phyloP scores from a whole-genome alignment of 176 grass and related monocot species.

The Rhipidocladum racemiflorum region DNA sequence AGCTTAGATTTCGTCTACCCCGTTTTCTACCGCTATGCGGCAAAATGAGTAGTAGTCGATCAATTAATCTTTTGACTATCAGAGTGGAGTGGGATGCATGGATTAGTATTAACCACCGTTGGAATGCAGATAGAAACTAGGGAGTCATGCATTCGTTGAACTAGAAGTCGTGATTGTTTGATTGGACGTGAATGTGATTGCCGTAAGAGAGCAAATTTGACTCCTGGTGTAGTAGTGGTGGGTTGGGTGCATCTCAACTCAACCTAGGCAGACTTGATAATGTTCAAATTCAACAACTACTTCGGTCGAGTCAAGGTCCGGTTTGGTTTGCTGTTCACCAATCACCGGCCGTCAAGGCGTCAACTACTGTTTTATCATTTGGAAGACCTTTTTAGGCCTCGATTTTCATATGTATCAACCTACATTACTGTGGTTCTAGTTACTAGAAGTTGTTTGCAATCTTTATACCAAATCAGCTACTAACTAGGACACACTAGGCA shows the following conservation, averaged over 20 bases:
- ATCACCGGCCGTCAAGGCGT: not conserved
- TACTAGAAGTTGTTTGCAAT: not conserved
- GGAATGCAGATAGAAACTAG: conserved; percentile 4
- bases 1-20: conserved; percentile 3
- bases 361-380: not conserved
- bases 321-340: conserved; percentile 7
- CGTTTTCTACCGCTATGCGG: not conserved
- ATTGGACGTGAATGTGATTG: not conserved
- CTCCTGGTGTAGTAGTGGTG: conserved; percentile 2
- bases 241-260: conserved; percentile 52
- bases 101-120: not conserved
- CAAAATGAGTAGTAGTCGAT: not conserved
- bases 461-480: not conserved
- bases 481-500: not conserved
- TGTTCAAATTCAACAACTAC: conserved; percentile 31
- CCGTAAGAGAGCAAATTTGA: conserved; percentile 21
- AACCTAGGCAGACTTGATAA: not conserved
- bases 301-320: conserved; percentile 31
- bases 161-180: not conserved
- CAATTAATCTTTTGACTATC: conserved; percentile 16
- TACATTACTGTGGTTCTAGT: not conserved
- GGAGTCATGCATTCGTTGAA: not conserved
- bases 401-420: not conserved
- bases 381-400: not conserved
- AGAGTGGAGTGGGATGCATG: not conserved